Conservation (phyloP, 73 alveolate species). For the Uronychia setigera region DNA sequence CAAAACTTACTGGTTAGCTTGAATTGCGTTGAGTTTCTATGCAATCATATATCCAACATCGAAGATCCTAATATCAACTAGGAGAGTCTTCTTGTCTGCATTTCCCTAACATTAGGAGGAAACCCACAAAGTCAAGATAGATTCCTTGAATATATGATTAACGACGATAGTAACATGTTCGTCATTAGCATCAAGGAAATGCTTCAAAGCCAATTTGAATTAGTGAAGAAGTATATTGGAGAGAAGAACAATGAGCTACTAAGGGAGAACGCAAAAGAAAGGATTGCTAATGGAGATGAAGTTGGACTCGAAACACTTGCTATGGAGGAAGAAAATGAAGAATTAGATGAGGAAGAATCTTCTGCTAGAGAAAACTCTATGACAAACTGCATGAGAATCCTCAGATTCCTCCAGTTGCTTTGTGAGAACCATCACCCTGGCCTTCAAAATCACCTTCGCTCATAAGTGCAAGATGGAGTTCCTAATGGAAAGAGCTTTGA, state of each 20-base stretch:
- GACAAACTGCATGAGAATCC: constrained; percentile 59
- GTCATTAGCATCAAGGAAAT: constrained; percentile 28
- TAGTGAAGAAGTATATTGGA: constrained; percentile 32
- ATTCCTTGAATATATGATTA: constrained; percentile 47
- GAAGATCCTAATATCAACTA: constrained; percentile 43
- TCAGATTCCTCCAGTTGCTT: constrained; percentile 90
- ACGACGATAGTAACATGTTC: constrained; percentile 41
- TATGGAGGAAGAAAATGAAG: constrained; percentile 27
- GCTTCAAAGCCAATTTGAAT: constrained; percentile 37
- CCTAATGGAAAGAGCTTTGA: constrained; percentile 70
- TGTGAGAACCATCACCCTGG: constrained; percentile 93
- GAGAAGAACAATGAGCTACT: constrained; percentile 19
- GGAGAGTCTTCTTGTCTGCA: constrained; percentile 43
- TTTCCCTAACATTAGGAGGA: constrained; percentile 64
- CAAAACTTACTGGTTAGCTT: constrained; percentile 41
- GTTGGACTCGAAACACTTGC: constrained; percentile 11
- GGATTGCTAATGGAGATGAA: not conserved
- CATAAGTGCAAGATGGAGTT: constrained; percentile 72
- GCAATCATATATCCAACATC: constrained; percentile 44
- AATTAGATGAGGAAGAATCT: not conserved
- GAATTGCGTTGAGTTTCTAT: constrained; percentile 43
- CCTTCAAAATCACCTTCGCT: constrained; percentile 86
- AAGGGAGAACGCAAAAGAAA: constrained; percentile 5
- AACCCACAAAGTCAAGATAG: constrained; percentile 48
- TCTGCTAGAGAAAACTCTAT: constrained; percentile 1